These are phyloP conservation scores for Ascochyta lentis DNA, from an alignment of 2,329 filamentous ascomycete genomes.

Conservation along the genomic window DNA sequence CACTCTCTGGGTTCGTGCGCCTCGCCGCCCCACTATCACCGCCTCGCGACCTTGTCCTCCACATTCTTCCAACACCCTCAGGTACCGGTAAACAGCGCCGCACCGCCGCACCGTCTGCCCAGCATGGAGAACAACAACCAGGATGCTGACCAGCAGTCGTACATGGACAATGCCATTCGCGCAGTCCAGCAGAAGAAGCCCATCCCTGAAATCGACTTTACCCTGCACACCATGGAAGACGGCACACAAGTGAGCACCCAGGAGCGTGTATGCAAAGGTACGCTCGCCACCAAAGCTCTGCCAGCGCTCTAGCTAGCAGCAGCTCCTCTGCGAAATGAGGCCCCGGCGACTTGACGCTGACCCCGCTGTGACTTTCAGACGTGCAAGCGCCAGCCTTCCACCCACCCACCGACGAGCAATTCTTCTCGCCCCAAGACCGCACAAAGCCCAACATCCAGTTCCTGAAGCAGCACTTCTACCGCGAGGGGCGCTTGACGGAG, in stretches of 20 bases:
- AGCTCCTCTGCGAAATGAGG: background rate
- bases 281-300: slow-evolving; percentile 14
- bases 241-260: slow-evolving; percentile 91
- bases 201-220: slow-evolving; percentile 97
- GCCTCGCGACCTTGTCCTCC: slow-evolving; percentile 34
- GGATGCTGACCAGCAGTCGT: slow-evolving; percentile 50
- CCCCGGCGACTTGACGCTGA: slow-evolving; percentile 36
- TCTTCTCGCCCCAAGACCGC: slow-evolving; percentile 85
- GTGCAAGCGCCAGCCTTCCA: slow-evolving; percentile 96
- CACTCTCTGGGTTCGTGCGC: slow-evolving; percentile 33
- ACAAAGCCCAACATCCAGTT: slow-evolving; percentile 92
- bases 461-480: slow-evolving; percentile 97
- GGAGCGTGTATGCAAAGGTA: slow-evolving; percentile 99
- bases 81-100: slow-evolving; percentile 23
- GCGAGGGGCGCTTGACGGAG: slow-evolving; percentile 94
- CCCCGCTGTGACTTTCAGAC: slow-evolving; percentile 63
- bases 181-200: slow-evolving; percentile 95
- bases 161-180: slow-evolving; percentile 85
- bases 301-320: slow-evolving; percentile 6
- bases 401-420: slow-evolving; percentile 91
- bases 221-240: slow-evolving; percentile 98
- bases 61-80: slow-evolving; percentile 33
- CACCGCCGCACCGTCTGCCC: slow-evolving; percentile 23
- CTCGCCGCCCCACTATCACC: slow-evolving; percentile 42
- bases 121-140: slow-evolving; percentile 47